A percentile compares a stretch with the other conserved stretches of the same genome.
Conservation (phyloP, 768 basidiomycete genomes). For the Cubamyces lactineus region DNA sequence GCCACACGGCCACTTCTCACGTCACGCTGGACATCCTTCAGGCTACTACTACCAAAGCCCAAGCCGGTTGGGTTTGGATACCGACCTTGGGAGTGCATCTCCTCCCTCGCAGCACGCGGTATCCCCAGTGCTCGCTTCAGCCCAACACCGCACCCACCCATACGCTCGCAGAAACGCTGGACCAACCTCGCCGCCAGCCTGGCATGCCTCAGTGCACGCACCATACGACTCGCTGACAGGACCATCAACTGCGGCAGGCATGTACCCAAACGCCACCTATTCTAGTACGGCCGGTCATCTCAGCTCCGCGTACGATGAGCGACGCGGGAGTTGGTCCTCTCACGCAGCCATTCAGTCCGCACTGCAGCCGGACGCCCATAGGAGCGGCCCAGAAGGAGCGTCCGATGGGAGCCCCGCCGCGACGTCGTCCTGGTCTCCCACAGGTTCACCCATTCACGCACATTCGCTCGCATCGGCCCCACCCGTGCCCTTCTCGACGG, state of each 20-base stretch:
- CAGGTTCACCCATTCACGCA: slow-evolving; percentile 18
- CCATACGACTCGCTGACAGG: slow-evolving; percentile 16
- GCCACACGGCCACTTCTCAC: slow-evolving; percentile 25
- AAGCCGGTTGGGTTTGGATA: slow-evolving; percentile 15
- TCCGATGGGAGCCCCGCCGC: slow-evolving; percentile 21
- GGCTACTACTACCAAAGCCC: slow-evolving; percentile 21
- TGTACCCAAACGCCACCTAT: slow-evolving; percentile 18
- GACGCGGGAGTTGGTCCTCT: slow-evolving; percentile 22
- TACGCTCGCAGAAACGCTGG: slow-evolving; percentile 16
- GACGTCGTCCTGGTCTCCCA: slow-evolving; percentile 24
- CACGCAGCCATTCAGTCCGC: slow-evolving; percentile 14
- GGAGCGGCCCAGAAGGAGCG: slow-evolving; percentile 19
- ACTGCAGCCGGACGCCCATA: slow-evolving; percentile 20
- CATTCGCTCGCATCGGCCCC: slow-evolving; percentile 30
- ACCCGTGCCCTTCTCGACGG: slow-evolving; percentile 25
- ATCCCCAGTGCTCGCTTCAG: slow-evolving; percentile 15
- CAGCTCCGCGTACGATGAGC: slow-evolving; percentile 23
- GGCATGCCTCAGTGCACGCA: slow-evolving; percentile 3
- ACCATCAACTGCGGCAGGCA: slow-evolving; percentile 10
- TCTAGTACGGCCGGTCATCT: slow-evolving; percentile 3
- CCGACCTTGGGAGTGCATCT: slow-evolving; percentile 10
- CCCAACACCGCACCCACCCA: slow-evolving; percentile 15
- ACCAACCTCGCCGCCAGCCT: slow-evolving; percentile 16
- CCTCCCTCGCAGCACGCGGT: slow-evolving; percentile 8
- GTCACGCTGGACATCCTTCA: slow-evolving; percentile 17